Conservation (phyloP, 1,284 basidiomycete species). For the Ganoderma resinaceum region DNA sequence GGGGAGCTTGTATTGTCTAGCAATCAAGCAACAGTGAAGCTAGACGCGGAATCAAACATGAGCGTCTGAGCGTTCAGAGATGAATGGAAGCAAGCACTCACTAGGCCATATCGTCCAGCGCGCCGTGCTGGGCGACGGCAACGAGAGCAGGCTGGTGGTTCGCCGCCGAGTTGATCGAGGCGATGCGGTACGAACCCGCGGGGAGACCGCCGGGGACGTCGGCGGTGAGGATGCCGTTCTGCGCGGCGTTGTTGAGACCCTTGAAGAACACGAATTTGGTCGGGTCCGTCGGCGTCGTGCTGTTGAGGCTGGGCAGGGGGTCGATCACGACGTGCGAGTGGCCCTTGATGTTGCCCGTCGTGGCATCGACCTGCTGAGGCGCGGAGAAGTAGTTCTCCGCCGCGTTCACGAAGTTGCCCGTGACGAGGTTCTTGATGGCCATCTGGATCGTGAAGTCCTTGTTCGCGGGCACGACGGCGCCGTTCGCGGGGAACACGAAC, state of each 20-base stretch:
- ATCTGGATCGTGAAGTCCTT: constrained; percentile 62
- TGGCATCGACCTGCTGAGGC: constrained; percentile 62
- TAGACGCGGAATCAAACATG: background rate
- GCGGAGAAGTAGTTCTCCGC: constrained; percentile 68
- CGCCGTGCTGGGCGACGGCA: constrained; percentile 57
- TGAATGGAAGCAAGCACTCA: constrained; percentile 41
- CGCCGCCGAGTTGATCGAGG: constrained; percentile 59
- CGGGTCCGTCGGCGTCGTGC: constrained; percentile 61
- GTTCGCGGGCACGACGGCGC: constrained; percentile 57
- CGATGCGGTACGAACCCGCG: constrained; percentile 67
- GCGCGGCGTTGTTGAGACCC: constrained; percentile 55
- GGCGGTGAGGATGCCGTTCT: constrained; percentile 57
- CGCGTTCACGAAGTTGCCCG: constrained; percentile 68
- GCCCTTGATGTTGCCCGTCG: constrained; percentile 57
- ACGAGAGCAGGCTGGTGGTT: constrained; percentile 70
- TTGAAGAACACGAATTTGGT: constrained; percentile 72
- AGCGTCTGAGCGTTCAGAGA: background rate
- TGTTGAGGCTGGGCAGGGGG: constrained; percentile 51
- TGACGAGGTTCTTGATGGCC: constrained; percentile 59
- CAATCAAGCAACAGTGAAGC: constrained; percentile 23
- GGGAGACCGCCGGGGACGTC: constrained; percentile 54
- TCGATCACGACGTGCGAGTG: constrained; percentile 73
- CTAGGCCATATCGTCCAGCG: constrained; percentile 52
- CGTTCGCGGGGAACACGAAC: constrained; percentile 61
- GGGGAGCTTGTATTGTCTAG: background rate